Evolutionary conservation across 1,284 basidiomycete genomes (phyloP).

Genomic region (Cryptococcus amylolentus): DNA sequence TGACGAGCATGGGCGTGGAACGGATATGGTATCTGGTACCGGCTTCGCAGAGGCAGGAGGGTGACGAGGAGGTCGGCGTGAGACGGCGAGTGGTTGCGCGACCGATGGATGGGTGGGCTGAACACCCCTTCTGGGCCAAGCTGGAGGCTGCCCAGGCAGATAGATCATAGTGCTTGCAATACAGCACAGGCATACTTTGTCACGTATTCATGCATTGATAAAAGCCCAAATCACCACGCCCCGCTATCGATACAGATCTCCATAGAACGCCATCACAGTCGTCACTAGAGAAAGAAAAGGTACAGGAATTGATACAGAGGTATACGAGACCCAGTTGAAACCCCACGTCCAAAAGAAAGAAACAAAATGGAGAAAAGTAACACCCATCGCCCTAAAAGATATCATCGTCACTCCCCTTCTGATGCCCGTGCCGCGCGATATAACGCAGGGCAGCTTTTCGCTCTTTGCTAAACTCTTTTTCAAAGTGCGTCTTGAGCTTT

Average conservation of each 20-base stretch:
- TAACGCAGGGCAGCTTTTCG: constrained; percentile 46
- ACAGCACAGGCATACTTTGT: too few relatives aligned
- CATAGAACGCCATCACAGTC: too few relatives aligned
- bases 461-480: constrained; percentile 39
- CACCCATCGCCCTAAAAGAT: constrained; percentile 5
- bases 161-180: neutral
- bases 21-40: constrained; percentile 65
- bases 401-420: constrained; percentile 21
- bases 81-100: constrained; percentile 32
- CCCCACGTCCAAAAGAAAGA: neutral
- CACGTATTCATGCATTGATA: neutral
- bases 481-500: constrained; percentile 58
- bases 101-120: constrained; percentile 18
- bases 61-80: constrained; percentile 53
- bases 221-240: too few relatives aligned
- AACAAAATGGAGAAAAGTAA: neutral
- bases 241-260: constrained; percentile 5
- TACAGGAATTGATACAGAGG: neutral
- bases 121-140: constrained; percentile 32
- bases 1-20: constrained; percentile 59
- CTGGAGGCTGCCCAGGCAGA: neutral
- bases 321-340: neutral
- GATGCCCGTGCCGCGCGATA: constrained; percentile 19
- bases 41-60: constrained; percentile 2
- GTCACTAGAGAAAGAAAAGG: too few relatives aligned